Evolutionary conservation across 805 yeast species (phyloP).

Genomic region (Yamadazyma philogaea): DNA sequence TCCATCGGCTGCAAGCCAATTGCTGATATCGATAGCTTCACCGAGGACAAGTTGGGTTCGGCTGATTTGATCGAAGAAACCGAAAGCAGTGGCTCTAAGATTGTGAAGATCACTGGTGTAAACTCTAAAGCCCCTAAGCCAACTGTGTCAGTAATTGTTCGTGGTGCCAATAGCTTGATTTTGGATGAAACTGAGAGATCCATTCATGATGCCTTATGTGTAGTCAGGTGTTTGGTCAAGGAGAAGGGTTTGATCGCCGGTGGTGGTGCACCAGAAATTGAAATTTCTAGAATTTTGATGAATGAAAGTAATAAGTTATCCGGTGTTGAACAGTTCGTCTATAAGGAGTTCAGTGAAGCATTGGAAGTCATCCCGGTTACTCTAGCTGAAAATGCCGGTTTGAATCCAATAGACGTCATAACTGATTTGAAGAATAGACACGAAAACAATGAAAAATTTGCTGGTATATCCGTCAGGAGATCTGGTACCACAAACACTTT

Average conservation of each 20-base stretch:
- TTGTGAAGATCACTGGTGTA: slow-evolving; percentile 83
- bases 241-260: slow-evolving; percentile 92
- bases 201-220: slow-evolving; percentile 96
- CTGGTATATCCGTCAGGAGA: slow-evolving; percentile 95
- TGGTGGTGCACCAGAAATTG: slow-evolving; percentile 98
- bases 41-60: slow-evolving; percentile 87
- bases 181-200: slow-evolving; percentile 97
- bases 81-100: slow-evolving; percentile 84
- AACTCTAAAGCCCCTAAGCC: slow-evolving; percentile 49
- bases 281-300: slow-evolving; percentile 70
- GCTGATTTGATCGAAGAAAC: slow-evolving; percentile 93
- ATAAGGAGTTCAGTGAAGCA: slow-evolving; percentile 89
- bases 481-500: slow-evolving; percentile 88
- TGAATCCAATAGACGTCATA: slow-evolving; percentile 85
- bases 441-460: slow-evolving; percentile 83
- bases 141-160: slow-evolving; percentile 84
- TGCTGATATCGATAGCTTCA: slow-evolving; percentile 89
- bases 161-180: slow-evolving; percentile 91
- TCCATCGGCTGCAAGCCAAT: slow-evolving; percentile 93
- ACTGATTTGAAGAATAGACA: slow-evolving; percentile 90
- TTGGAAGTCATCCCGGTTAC: slow-evolving; percentile 92
- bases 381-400: slow-evolving; percentile 91
- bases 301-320: slow-evolving; percentile 69
- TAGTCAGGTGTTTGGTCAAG: slow-evolving; percentile 80
- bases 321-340: slow-evolving; percentile 88